Conservation (phyloP, 495 filamentous ascomycete genomes). For the Penicillium odoratum region DNA sequence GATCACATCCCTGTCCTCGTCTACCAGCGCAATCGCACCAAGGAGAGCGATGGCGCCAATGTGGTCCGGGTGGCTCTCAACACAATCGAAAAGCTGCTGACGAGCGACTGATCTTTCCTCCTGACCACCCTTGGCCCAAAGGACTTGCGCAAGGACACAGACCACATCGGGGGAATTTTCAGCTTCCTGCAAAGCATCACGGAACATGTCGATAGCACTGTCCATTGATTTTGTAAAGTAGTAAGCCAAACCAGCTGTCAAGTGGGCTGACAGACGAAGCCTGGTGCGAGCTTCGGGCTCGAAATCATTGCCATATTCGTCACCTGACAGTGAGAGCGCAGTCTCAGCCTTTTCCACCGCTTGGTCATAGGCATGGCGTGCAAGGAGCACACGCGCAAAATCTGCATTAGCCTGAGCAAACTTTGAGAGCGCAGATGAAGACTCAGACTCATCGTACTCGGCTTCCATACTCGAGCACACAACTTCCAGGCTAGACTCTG, state of each 20-base stretch:
- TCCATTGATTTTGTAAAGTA: slow-evolving; percentile 66
- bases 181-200: slow-evolving; percentile 77
- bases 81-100: slow-evolving; percentile 74
- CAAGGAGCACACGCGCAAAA: slow-evolving; percentile 75
- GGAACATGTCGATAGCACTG: slow-evolving; percentile 74
- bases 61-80: slow-evolving; percentile 71
- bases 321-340: slow-evolving; percentile 67
- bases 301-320: slow-evolving; percentile 51
- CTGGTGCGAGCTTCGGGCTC: slow-evolving; percentile 61
- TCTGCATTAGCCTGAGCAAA: slow-evolving; percentile 88
- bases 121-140: slow-evolving; percentile 86
- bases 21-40: slow-evolving; percentile 78
- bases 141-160: slow-evolving; percentile 82
- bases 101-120: slow-evolving; percentile 72
- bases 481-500: slow-evolving; percentile 60
- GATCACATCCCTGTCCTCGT: slow-evolving; percentile 71
- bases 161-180: slow-evolving; percentile 77
- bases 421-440: slow-evolving; percentile 62
- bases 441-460: slow-evolving; percentile 83
- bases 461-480: slow-evolving; percentile 70
- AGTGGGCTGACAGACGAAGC: slow-evolving; percentile 76
- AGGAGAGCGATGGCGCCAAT: slow-evolving; percentile 75
- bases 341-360: slow-evolving; percentile 74
- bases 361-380: slow-evolving; percentile 57
- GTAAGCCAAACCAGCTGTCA: slow-evolving; percentile 80